These are phyloP conservation scores for Brassica juncea DNA, from an alignment of 345 rosid genomes.

Conservation along the genomic window DNA sequence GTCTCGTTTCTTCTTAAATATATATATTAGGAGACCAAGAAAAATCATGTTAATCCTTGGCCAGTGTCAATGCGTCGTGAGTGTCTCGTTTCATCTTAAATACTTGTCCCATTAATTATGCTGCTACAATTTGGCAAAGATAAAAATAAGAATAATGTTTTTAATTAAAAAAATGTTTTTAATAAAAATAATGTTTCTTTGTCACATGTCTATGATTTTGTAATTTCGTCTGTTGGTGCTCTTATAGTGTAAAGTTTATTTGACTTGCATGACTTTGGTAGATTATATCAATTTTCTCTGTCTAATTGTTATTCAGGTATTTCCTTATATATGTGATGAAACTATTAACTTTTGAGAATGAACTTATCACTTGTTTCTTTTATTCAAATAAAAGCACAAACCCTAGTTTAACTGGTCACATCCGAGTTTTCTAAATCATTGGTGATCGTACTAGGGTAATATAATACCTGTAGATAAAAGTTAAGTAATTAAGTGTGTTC, in stretches of 20 bases:
- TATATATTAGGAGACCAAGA: background rate
- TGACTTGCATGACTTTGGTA: constrained; percentile 7
- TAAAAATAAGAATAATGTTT: background rate
- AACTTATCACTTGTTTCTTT: background rate
- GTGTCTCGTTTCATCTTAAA: background rate
- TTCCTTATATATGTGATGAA: background rate
- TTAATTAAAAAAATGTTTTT: background rate
- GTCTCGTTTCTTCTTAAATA: background rate
- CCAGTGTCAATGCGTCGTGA: background rate
- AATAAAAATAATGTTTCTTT: background rate
- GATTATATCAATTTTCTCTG: background rate
- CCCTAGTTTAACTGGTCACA: background rate
- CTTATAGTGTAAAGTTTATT: background rate
- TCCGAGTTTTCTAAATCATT: background rate
- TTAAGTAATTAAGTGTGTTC: constrained; percentile 2
- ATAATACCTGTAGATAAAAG: background rate
- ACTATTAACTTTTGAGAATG: background rate
- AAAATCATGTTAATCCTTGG: background rate
- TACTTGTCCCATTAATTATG: background rate
- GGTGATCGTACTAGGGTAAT: background rate
- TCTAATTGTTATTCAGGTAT: background rate
- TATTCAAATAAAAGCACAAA: background rate
- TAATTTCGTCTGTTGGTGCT: background rate
- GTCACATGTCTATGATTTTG: background rate
- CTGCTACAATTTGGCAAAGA: background rate